Percentiles rank a stretch among this genome's conserved stretches.
These are phyloP conservation scores for Termitomyces sp. DNA, from an alignment of 768 basidiomycete species.

Conservation along the genomic window DNA sequence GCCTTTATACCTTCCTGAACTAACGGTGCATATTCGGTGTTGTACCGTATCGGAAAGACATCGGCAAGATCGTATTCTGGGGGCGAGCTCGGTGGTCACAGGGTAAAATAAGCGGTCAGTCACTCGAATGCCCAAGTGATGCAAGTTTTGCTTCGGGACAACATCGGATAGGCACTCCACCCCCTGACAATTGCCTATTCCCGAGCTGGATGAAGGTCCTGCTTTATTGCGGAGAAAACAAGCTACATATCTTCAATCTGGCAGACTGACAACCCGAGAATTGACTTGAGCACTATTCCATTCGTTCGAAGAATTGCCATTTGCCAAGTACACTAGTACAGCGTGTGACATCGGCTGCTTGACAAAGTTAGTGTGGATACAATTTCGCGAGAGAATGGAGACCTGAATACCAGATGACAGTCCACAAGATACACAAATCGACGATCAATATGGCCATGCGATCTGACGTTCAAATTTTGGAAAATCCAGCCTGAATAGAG, in stretches of 20 bases:
- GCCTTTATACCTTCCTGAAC: slow-evolving; percentile 11
- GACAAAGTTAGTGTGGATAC: background rate
- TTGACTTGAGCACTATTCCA: background rate
- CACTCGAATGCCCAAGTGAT: slow-evolving; percentile 5
- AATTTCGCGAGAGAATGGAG: background rate
- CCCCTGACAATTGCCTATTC: background rate
- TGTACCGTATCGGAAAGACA: slow-evolving; percentile 25
- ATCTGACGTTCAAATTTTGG: background rate
- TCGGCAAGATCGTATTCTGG: slow-evolving; percentile 15
- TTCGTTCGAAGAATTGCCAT: background rate
- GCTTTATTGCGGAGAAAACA: background rate
- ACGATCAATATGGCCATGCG: background rate
- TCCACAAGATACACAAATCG: background rate
- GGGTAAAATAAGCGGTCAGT: slow-evolving; percentile 23
- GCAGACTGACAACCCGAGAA: background rate
- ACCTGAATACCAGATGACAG: background rate
- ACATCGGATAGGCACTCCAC: slow-evolving; percentile 11
- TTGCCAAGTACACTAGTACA: background rate
- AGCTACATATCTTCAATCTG: background rate
- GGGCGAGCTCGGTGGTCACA: slow-evolving; percentile 18
- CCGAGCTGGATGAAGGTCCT: background rate
- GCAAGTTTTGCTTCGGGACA: slow-evolving; percentile 15
- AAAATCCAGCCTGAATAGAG: background rate
- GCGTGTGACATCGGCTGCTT: background rate
- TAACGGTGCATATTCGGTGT: slow-evolving; percentile 28